Conservation (phyloP, 78 protist genomes). For the Bigelowiella natans region DNA sequence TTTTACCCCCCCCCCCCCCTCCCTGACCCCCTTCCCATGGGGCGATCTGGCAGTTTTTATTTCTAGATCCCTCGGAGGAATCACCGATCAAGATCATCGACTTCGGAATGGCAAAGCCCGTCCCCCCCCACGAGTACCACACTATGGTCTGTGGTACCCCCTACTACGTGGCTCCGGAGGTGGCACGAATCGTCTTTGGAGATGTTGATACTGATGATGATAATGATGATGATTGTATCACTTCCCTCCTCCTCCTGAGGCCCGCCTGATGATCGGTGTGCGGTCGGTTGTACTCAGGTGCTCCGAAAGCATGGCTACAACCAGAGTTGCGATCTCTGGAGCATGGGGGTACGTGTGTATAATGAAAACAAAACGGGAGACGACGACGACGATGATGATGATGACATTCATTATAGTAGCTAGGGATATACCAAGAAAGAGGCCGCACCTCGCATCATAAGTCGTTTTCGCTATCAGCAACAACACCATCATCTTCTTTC, state of each 20-base stretch:
- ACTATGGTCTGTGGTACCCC: not conserved
- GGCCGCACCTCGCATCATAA: not conserved
- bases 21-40: too few relatives aligned
- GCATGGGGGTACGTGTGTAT: not conserved
- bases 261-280: too few relatives aligned
- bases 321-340: not conserved
- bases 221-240: not conserved
- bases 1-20: too few relatives aligned
- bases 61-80: not conserved
- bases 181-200: not conserved
- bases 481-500: not conserved
- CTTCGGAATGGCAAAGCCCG: not conserved
- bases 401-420: not conserved
- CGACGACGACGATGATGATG: not conserved
- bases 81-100: not conserved
- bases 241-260: not conserved
- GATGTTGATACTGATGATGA: not conserved
- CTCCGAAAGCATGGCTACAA: not conserved
- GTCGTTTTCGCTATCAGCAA: not conserved
- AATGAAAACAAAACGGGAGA: not conserved
- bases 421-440: not conserved
- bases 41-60: not conserved
- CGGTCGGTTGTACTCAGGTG: too few relatives aligned
- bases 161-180: not conserved
- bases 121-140: not conserved